Percentiles rank a stretch among this genome's conserved stretches.
phyloP scores from a whole-genome alignment of 2,329 filamentous ascomycete species.

The Botryosphaeria dothidea region DNA sequence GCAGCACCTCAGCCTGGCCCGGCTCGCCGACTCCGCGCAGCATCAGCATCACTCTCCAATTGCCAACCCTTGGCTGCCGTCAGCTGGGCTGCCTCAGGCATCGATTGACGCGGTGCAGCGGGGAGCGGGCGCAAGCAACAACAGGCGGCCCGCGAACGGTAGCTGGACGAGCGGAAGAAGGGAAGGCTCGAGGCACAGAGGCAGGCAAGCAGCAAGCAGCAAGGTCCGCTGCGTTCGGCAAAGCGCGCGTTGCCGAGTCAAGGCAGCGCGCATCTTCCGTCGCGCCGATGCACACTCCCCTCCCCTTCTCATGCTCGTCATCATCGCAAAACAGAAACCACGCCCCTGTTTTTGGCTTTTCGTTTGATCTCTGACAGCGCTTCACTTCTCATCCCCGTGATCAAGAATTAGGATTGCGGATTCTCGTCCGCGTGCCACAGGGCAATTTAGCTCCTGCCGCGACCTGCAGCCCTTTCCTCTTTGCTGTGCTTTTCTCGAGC shows the following conservation, averaged over 20 bases:
- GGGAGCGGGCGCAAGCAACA: background rate
- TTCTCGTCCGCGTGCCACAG: background rate
- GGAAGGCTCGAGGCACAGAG: background rate
- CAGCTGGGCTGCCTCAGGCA: conserved; percentile 2
- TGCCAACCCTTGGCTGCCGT: background rate
- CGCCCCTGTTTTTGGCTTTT: background rate
- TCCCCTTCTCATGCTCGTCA: background rate
- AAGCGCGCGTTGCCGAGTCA: conserved; percentile 1
- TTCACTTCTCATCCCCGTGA: background rate
- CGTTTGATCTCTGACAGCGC: background rate
- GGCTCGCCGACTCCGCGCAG: background rate
- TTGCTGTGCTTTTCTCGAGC: background rate
- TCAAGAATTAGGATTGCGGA: background rate
- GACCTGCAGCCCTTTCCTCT: background rate
- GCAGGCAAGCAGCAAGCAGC: background rate
- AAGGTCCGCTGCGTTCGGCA: background rate
- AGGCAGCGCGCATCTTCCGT: background rate
- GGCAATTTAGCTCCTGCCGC: background rate
- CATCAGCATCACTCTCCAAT: no score
- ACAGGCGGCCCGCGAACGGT: background rate
- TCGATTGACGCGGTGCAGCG: background rate
- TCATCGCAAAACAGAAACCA: background rate
- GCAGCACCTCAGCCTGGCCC: background rate
- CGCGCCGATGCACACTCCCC: background rate
- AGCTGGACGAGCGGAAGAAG: conserved; percentile 15